Evolutionary conservation across 495 filamentous ascomycete genomes (phyloP).

Genomic region (Aspergillus bridgeri): DNA sequence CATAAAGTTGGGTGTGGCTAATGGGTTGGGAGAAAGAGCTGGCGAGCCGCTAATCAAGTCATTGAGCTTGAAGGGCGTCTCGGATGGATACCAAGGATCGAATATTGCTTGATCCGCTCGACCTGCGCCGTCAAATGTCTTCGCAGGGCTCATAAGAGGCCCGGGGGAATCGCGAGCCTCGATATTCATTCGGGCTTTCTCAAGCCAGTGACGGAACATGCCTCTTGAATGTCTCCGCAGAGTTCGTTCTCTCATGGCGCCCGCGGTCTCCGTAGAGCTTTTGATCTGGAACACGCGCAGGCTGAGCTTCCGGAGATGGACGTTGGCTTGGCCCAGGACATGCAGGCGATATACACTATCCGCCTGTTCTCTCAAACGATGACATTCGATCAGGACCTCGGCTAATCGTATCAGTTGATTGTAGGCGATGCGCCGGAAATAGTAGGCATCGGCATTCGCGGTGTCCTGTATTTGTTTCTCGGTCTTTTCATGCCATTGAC

Average conservation of each 20-base stretch:
- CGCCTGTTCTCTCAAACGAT: slow-evolving; percentile 49
- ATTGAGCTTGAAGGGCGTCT: slow-evolving; percentile 48
- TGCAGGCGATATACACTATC: slow-evolving; percentile 43
- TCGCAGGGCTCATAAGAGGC: slow-evolving; percentile 33
- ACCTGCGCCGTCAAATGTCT: slow-evolving; percentile 24
- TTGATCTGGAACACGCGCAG: slow-evolving; percentile 50
- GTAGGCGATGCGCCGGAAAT: slow-evolving; percentile 40
- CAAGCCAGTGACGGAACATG: slow-evolving; percentile 58
- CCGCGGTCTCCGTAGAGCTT: slow-evolving; percentile 44
- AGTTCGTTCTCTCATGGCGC: slow-evolving; percentile 54
- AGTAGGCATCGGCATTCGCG: slow-evolving; percentile 41
- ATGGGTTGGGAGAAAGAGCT: slow-evolving; percentile 35
- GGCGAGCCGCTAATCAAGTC: slow-evolving; percentile 38
- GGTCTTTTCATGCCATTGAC: slow-evolving; percentile 43
- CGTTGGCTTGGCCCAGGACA: slow-evolving; percentile 41
- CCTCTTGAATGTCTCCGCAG: slow-evolving; percentile 52
- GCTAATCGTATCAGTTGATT: slow-evolving; percentile 47
- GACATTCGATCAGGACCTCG: slow-evolving; percentile 36
- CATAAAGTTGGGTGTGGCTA: slow-evolving; percentile 52
- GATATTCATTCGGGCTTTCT: slow-evolving; percentile 41
- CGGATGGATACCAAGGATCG: slow-evolving; percentile 39
- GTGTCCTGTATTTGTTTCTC: slow-evolving; percentile 35
- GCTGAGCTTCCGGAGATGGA: slow-evolving; percentile 47
- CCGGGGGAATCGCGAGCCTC: slow-evolving; percentile 36
- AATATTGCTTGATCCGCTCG: slow-evolving; percentile 29